Evolutionary conservation across 2,329 filamentous ascomycete genomes (phyloP).

Genomic region (Talaromyces sp.): DNA sequence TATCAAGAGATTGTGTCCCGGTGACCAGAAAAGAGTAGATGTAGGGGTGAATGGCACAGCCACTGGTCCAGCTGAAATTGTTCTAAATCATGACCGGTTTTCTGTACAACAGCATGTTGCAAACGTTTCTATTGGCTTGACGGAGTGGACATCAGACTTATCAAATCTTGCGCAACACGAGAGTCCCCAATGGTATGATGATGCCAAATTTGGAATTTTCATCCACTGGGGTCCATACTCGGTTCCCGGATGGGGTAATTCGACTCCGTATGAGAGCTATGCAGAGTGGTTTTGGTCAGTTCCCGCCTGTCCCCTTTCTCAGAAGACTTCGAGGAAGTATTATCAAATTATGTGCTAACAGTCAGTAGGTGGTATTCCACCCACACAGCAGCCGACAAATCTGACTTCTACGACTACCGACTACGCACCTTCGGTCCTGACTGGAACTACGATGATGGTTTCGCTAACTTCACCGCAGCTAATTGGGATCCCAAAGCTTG

Average conservation of each 20-base stretch:
- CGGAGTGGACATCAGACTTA: conserved; percentile 12
- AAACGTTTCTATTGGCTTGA: conserved; percentile 12
- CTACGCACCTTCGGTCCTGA: conserved; percentile 51
- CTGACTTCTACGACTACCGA: conserved; percentile 50
- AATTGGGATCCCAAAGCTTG: conserved; percentile 52
- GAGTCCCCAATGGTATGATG: conserved; percentile 54
- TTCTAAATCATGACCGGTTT: conserved; percentile 16
- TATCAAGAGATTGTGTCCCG: conserved; percentile 44
- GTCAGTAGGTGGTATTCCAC: conserved; percentile 50
- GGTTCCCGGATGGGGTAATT: conserved; percentile 55
- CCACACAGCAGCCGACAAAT: conserved; percentile 40
- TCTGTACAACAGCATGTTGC: not conserved
- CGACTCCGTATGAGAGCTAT: conserved; percentile 36
- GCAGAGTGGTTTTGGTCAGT: conserved; percentile 35
- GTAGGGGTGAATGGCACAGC: conserved; percentile 37
- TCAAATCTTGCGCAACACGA: conserved; percentile 31
- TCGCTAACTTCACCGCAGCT: conserved; percentile 52
- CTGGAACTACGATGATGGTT: conserved; percentile 56
- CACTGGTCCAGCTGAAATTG: conserved; percentile 23
- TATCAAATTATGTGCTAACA: conserved; percentile 16
- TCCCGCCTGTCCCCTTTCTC: not conserved
- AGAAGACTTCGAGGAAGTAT: not conserved
- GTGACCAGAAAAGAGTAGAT: conserved; percentile 43
- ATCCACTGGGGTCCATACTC: conserved; percentile 59
- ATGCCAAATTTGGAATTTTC: conserved; percentile 59